Percentiles rank a stretch among this genome's conserved stretches.
Conservation (phyloP, 352 stramenopile species). For the Phytophthora gonapodyides region DNA sequence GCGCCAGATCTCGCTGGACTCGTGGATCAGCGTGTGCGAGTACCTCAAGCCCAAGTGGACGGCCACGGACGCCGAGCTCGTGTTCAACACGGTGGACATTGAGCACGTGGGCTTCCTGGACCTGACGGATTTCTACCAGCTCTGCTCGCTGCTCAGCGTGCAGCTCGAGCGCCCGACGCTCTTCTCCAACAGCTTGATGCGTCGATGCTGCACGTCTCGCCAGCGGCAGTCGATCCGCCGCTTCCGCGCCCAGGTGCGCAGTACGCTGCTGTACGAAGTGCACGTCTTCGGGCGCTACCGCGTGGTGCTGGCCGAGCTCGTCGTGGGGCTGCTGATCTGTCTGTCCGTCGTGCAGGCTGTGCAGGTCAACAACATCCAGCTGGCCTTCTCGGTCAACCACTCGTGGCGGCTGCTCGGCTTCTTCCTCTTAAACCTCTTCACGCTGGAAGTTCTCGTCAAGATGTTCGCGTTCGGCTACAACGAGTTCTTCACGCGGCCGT, state of each 20-base stretch:
- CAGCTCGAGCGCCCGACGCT: constrained; percentile 60
- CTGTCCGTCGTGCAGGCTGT: constrained; percentile 79
- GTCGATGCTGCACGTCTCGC: constrained; percentile 46
- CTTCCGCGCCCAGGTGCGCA: constrained; percentile 56
- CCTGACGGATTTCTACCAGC: constrained; percentile 75
- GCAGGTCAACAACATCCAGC: constrained; percentile 83
- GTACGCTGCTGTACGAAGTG: constrained; percentile 65
- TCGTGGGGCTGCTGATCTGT: constrained; percentile 77
- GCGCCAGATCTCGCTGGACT: constrained; percentile 66
- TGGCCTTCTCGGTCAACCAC: constrained; percentile 76
- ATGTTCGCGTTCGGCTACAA: constrained; percentile 79
- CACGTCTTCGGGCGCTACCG: constrained; percentile 66
- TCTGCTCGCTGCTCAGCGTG: constrained; percentile 77
- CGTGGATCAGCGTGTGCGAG: constrained; percentile 73
- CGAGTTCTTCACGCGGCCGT: constrained; percentile 79
- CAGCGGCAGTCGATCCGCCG: constrained; percentile 56
- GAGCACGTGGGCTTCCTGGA: constrained; percentile 66
- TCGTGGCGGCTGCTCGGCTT: constrained; percentile 78
- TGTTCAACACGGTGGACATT: constrained; percentile 83
- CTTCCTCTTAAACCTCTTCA: constrained; percentile 71
- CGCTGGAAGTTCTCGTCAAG: constrained; percentile 73
- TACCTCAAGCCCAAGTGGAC: constrained; percentile 82
- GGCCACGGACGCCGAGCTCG: constrained; percentile 65
- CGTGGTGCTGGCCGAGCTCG: constrained; percentile 71
- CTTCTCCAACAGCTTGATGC: constrained; percentile 50